Evolutionary conservation across 768 basidiomycete species (phyloP).

Genomic region (Hemileccinum impolitum): DNA sequence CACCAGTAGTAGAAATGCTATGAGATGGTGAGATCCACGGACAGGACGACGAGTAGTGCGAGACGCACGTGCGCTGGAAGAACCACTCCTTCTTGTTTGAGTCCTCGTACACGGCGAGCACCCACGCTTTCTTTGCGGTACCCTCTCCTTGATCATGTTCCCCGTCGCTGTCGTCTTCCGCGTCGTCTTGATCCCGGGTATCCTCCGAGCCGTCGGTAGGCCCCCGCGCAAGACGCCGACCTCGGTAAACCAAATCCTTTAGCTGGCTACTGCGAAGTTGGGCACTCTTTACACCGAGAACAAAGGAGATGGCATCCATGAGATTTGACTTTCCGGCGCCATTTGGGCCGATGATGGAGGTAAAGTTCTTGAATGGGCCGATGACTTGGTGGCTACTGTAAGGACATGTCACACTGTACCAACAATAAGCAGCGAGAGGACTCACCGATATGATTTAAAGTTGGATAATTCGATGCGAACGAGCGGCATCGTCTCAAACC

Average conservation of each 20-base stretch:
- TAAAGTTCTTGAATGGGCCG: slow-evolving; percentile 91
- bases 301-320: slow-evolving; percentile 99
- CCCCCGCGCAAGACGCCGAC: slow-evolving; percentile 61
- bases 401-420: slow-evolving; percentile 4
- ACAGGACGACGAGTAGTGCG: not conserved
- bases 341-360: slow-evolving; percentile 97
- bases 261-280: slow-evolving; percentile 91
- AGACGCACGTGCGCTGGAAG: slow-evolving; percentile 87
- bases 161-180: slow-evolving; percentile 47
- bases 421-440: not conserved
- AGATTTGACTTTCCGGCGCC: slow-evolving; percentile 98
- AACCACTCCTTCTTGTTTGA: slow-evolving; percentile 75
- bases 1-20: slow-evolving; percentile 84
- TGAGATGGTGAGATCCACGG: not conserved
- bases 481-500: slow-evolving; percentile 58
- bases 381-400: slow-evolving; percentile 76
- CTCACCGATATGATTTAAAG: slow-evolving; percentile 92
- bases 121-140: slow-evolving; percentile 92
- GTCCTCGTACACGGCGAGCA: slow-evolving; percentile 87
- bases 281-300: slow-evolving; percentile 92
- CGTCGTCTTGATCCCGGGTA: slow-evolving; percentile 42
- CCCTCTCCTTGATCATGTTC: slow-evolving; percentile 64
- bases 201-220: slow-evolving; percentile 42
- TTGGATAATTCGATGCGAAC: slow-evolving; percentile 86
- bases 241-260: slow-evolving; percentile 94